A percentile compares a stretch with the other conserved stretches of the same genome.
Conservation (phyloP, 1,139 yeast genomes). For the Nakaseomyces bracarensis region DNA sequence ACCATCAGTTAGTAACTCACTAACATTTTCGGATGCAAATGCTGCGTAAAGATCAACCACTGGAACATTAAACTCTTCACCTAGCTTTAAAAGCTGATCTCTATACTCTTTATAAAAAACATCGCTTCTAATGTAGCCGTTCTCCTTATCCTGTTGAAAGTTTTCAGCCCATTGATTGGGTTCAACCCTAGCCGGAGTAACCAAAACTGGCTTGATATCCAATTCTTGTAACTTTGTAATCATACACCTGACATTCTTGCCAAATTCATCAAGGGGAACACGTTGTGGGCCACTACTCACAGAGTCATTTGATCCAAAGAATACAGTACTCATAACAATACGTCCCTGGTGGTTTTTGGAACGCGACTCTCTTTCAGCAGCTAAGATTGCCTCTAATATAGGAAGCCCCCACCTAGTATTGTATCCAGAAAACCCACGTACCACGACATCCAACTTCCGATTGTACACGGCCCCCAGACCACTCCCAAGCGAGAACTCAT, state of each 20-base stretch:
- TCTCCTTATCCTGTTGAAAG: slow-evolving; percentile 28
- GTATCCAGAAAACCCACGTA: slow-evolving; percentile 59
- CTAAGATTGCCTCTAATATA: slow-evolving; percentile 42
- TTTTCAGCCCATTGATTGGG: slow-evolving; percentile 33
- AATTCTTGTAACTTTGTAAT: slow-evolving; percentile 35
- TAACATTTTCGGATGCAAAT: slow-evolving; percentile 37
- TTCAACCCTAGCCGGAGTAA: slow-evolving; percentile 61
- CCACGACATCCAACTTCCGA: slow-evolving; percentile 47
- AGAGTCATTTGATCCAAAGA: slow-evolving; percentile 76
- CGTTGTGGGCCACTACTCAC: slow-evolving; percentile 42
- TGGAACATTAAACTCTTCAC: slow-evolving; percentile 40
- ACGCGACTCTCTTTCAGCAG: slow-evolving; percentile 38
- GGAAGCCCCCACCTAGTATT: slow-evolving; percentile 44
- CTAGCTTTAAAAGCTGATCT: slow-evolving; percentile 41
- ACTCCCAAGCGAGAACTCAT: slow-evolving; percentile 36
- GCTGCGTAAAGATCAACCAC: slow-evolving; percentile 46
- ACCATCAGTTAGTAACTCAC: slow-evolving; percentile 45
- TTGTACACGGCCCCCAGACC: slow-evolving; percentile 42
- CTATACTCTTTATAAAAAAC: slow-evolving; percentile 42
- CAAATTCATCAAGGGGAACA: slow-evolving; percentile 44
- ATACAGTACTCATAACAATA: slow-evolving; percentile 45
- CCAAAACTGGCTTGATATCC: slow-evolving; percentile 43
- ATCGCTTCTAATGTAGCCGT: slow-evolving; percentile 37
- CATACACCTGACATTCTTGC: slow-evolving; percentile 40
- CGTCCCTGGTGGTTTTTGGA: not conserved